Percentiles rank a stretch among this genome's conserved stretches.
phyloP scores from a whole-genome alignment of 345 rosid genomes.

The Pugionium cornutum region DNA sequence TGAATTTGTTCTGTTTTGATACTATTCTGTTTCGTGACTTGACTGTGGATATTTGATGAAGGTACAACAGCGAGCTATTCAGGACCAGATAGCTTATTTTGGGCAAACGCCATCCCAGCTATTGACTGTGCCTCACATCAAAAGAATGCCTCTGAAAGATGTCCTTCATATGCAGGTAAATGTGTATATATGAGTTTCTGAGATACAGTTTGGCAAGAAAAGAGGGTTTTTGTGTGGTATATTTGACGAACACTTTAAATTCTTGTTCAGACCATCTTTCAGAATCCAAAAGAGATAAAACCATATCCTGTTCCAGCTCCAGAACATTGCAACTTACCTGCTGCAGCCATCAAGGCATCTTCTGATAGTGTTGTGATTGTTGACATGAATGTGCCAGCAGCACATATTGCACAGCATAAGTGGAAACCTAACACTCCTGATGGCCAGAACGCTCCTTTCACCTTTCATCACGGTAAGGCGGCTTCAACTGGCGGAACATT shows the following conservation, averaged over 20 bases:
- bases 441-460: slow-evolving; percentile 82
- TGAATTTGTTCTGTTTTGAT: slow-evolving; percentile 24
- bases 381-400: slow-evolving; percentile 82
- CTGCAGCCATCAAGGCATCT: slow-evolving; percentile 80
- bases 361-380: slow-evolving; percentile 73
- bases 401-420: slow-evolving; percentile 78
- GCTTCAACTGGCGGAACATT: slow-evolving; percentile 65
- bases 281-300: slow-evolving; percentile 82
- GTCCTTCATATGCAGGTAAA: slow-evolving; percentile 86
- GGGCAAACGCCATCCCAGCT: slow-evolving; percentile 98
- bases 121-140: slow-evolving; percentile 73
- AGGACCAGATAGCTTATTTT: slow-evolving; percentile 82
- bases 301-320: slow-evolving; percentile 69
- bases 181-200: slow-evolving; percentile 36
- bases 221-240: background rate
- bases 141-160: slow-evolving; percentile 69
- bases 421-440: slow-evolving; percentile 97
- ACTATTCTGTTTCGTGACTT: slow-evolving; percentile 23
- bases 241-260: slow-evolving; percentile 5
- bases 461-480: slow-evolving; percentile 84
- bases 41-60: slow-evolving; percentile 35
- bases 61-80: slow-evolving; percentile 75
- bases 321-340: slow-evolving; percentile 94
- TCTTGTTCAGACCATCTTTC: slow-evolving; percentile 76
- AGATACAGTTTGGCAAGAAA: slow-evolving; percentile 27